These are phyloP conservation scores for Aspergillus wentii DNA, from an alignment of 495 filamentous ascomycete genomes.

Conservation along the genomic window DNA sequence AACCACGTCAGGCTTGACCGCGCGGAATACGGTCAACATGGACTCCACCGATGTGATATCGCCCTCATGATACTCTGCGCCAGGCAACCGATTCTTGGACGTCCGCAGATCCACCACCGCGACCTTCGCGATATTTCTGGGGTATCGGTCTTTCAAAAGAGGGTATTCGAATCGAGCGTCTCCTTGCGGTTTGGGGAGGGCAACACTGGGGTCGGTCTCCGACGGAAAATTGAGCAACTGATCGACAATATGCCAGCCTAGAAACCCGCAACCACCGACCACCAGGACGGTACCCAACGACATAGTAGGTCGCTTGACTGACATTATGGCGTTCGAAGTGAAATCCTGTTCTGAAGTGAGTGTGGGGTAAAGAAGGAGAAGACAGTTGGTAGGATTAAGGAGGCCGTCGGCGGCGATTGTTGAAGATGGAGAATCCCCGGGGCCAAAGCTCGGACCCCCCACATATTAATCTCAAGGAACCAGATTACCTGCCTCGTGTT, in stretches of 20 bases:
- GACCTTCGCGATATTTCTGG: slow-evolving; percentile 49
- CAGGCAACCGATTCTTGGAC: slow-evolving; percentile 65
- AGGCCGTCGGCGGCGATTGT: no score
- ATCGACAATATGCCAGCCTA: slow-evolving; percentile 56
- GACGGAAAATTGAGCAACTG: slow-evolving; percentile 51
- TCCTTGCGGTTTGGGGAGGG: slow-evolving; percentile 33
- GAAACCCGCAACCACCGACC: slow-evolving; percentile 54
- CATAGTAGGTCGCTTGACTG: slow-evolving; percentile 28
- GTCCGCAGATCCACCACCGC: slow-evolving; percentile 86
- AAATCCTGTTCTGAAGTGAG: not conserved
- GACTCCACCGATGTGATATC: slow-evolving; percentile 75
- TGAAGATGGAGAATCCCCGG: no score
- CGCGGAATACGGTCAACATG: slow-evolving; percentile 61
- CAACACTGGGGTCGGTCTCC: slow-evolving; percentile 39
- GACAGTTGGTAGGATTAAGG: no score
- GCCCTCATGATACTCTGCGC: slow-evolving; percentile 73
- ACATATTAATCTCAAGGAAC: no score
- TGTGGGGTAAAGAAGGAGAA: slow-evolving; percentile 12
- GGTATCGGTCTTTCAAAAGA: slow-evolving; percentile 34
- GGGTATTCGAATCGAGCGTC: slow-evolving; percentile 39
- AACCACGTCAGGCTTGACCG: slow-evolving; percentile 76
- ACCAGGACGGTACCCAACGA: slow-evolving; percentile 48
- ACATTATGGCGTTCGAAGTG: slow-evolving; percentile 20
- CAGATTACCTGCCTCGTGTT: no score
- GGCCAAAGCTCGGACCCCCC: no score